phyloP scores from a whole-genome alignment of 768 basidiomycete species.

The Russula sp. region DNA sequence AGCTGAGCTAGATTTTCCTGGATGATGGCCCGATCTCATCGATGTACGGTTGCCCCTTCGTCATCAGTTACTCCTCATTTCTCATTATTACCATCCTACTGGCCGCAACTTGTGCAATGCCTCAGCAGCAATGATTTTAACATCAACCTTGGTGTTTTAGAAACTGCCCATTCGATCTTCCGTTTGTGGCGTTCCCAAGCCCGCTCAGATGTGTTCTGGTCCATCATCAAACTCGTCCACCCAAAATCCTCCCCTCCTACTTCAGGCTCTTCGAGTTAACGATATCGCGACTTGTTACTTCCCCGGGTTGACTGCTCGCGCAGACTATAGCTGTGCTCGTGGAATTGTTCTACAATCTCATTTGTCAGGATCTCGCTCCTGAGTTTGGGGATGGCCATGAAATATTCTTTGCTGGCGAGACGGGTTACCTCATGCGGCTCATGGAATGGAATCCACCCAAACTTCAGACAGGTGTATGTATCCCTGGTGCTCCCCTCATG shows the following conservation, averaged over 20 bases:
- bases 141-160: too few relatives aligned
- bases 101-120: slow-evolving; percentile 76
- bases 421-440: slow-evolving; percentile 75
- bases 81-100: slow-evolving; percentile 3
- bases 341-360: slow-evolving; percentile 90
- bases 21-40: slow-evolving; percentile 69
- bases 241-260: too few relatives aligned
- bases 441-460: slow-evolving; percentile 71
- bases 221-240: too few relatives aligned
- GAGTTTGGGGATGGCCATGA: slow-evolving; percentile 45
- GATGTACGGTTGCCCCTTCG: slow-evolving; percentile 55
- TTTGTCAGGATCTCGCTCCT: slow-evolving; percentile 80
- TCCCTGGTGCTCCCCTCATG: too few relatives aligned
- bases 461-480: slow-evolving; percentile 62
- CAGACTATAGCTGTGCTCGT: slow-evolving; percentile 76
- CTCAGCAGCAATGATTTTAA: too few relatives aligned
- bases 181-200: too few relatives aligned
- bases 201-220: too few relatives aligned
- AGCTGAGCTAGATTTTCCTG: slow-evolving; percentile 47
- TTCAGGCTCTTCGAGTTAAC: slow-evolving; percentile 24
- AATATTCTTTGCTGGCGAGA: slow-evolving; percentile 68
- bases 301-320: slow-evolving; percentile 45
- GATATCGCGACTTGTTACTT: slow-evolving; percentile 44
- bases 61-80: background rate
- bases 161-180: too few relatives aligned